Conservation (phyloP, 768 basidiomycete genomes). For the Terana coerulea region DNA sequence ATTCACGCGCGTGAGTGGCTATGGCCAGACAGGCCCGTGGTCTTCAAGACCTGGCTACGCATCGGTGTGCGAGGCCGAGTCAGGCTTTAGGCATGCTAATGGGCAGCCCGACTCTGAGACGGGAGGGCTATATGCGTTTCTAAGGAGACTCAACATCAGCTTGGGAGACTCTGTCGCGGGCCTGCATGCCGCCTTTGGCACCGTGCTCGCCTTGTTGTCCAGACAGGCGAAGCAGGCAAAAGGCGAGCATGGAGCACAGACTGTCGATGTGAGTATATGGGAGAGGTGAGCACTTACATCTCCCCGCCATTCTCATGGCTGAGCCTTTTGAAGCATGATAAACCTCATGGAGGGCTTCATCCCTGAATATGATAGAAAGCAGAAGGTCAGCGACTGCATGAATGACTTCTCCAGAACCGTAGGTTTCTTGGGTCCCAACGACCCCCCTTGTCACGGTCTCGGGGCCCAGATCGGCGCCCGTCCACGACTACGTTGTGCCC, state of each 20-base stretch:
- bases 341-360: slow-evolving; percentile 77
- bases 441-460: slow-evolving; percentile 48
- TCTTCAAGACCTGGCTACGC: slow-evolving; percentile 66
- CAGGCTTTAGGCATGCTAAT: slow-evolving; percentile 72
- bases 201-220: slow-evolving; percentile 59
- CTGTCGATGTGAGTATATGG: slow-evolving; percentile 73
- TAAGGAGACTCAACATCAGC: slow-evolving; percentile 68
- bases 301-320: not conserved
- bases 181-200: slow-evolving; percentile 70
- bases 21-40: slow-evolving; percentile 76
- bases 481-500: slow-evolving; percentile 71
- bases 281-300: slow-evolving; percentile 48
- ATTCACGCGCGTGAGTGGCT: slow-evolving; percentile 82
- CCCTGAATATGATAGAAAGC: slow-evolving; percentile 71
- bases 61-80: slow-evolving; percentile 73
- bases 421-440: no score
- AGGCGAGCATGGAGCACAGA: slow-evolving; percentile 38
- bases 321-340: slow-evolving; percentile 49
- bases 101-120: slow-evolving; percentile 55
- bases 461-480: slow-evolving; percentile 71
- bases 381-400: slow-evolving; percentile 43
- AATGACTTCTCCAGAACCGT: not conserved
- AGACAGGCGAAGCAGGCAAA: slow-evolving; percentile 32
- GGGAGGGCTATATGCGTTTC: slow-evolving; percentile 53
- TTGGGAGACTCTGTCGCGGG: slow-evolving; percentile 71